Conservation (phyloP, 1,284 basidiomycete species). For the Megacollybia platyphylla region DNA sequence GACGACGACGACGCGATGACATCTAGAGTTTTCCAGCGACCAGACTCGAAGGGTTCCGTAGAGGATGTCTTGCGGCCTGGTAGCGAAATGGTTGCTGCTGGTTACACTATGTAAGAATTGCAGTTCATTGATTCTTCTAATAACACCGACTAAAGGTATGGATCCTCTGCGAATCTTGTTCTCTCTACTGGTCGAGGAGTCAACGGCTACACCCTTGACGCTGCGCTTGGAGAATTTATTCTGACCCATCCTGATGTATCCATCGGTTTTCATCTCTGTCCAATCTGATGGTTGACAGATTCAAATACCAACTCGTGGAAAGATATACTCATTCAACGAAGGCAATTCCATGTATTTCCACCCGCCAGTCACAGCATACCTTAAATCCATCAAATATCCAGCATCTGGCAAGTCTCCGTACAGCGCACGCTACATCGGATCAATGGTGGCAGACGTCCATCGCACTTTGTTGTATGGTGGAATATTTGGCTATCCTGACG, state of each 20-base stretch:
- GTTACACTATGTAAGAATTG: constrained; percentile 76
- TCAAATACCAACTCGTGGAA: constrained; percentile 85
- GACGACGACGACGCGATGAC: background rate
- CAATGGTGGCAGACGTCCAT: constrained; percentile 98
- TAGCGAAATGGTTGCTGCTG: constrained; percentile 95
- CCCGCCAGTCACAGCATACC: constrained; percentile 75
- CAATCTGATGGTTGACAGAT: constrained; percentile 39
- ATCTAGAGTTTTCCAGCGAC: constrained; percentile 29
- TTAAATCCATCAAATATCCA: constrained; percentile 93
- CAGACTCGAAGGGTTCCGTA: constrained; percentile 68
- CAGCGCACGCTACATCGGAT: constrained; percentile 93
- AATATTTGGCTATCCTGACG: constrained; percentile 97
- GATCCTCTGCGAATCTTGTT: constrained; percentile 95
- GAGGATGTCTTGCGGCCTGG: constrained; percentile 90
- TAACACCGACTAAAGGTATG: constrained; percentile 58
- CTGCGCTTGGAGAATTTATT: constrained; percentile 94
- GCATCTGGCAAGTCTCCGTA: constrained; percentile 68
- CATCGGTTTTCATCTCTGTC: constrained; percentile 2
- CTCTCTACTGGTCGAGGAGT: constrained; percentile 93
- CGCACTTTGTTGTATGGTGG: constrained; percentile 95
- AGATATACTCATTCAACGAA: constrained; percentile 99
- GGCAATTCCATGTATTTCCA: constrained; percentile 95
- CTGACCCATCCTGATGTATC: constrained; percentile 89
- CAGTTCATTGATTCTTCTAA: constrained; percentile 4
- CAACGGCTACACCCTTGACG: constrained; percentile 97